Percentiles rank a stretch among this genome's conserved stretches.
Evolutionary conservation across 2,329 filamentous ascomycete species (phyloP).

Genomic region (Fusarium sp.): DNA sequence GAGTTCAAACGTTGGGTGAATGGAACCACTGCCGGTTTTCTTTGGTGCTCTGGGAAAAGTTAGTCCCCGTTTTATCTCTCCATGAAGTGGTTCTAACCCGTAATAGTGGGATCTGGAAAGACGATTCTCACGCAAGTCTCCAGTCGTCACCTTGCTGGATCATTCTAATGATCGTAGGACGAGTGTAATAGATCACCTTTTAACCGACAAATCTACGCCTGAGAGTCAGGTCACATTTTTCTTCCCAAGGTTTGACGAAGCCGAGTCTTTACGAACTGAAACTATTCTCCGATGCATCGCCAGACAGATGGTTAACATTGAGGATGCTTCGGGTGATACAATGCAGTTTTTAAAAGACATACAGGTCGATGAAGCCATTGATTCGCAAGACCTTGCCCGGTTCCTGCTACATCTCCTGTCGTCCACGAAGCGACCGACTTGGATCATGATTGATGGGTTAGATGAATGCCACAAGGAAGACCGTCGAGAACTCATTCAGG

Average conservation of each 20-base stretch:
- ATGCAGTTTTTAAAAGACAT: not conserved
- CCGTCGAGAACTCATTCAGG: constrained; percentile 19
- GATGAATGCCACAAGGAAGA: constrained; percentile 52
- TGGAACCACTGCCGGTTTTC: constrained; percentile 6
- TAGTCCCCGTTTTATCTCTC: not conserved
- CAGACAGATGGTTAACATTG: constrained; percentile 14
- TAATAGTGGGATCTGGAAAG: constrained; percentile 50
- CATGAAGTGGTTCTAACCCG: rapidly evolving
- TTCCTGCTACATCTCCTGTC: too few species aligned
- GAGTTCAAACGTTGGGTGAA: constrained; percentile 48
- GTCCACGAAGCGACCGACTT: constrained; percentile 6
- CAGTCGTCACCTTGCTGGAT: too few species aligned
- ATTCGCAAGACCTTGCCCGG: not conserved
- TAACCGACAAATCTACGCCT: not conserved
- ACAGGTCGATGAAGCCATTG: not conserved
- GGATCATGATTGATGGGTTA: constrained; percentile 54
- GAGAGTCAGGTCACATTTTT: constrained; percentile 26
- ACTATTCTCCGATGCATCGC: constrained; percentile 35
- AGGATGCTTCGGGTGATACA: not conserved
- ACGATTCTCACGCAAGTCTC: constrained; percentile 24
- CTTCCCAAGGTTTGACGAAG: constrained; percentile 25
- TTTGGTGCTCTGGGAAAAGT: constrained; percentile 55
- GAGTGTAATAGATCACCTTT: constrained; percentile 30
- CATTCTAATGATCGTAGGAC: constrained; percentile 4
- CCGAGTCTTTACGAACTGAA: constrained; percentile 28